Evolutionary conservation across 331 rosid genomes (phyloP).

Genomic region (Erythrophleum ivorense): DNA sequence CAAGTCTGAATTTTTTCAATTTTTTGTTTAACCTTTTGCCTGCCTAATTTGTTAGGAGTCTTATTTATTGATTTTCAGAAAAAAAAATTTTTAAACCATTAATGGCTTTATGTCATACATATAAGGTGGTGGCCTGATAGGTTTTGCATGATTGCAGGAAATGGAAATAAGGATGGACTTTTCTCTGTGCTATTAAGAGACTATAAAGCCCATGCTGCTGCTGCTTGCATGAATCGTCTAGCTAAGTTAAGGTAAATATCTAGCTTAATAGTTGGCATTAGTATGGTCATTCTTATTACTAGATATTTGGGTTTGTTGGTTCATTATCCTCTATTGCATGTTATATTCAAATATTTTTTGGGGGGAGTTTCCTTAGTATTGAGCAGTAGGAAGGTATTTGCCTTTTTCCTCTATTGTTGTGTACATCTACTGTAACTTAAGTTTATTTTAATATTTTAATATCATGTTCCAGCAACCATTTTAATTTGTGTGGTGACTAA

Average conservation of each 20-base stretch:
- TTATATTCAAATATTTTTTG: background rate
- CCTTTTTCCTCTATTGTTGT: background rate
- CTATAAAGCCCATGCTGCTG: slow-evolving; percentile 90
- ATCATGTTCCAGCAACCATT: background rate
- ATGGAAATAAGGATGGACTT: slow-evolving; percentile 96
- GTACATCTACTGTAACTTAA: background rate
- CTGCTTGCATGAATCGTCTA: slow-evolving; percentile 92
- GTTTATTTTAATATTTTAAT: background rate
- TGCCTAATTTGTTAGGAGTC: slow-evolving; percentile 23
- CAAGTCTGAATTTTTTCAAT: slow-evolving; percentile 11
- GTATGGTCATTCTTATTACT: slow-evolving; percentile 27
- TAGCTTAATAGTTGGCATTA: background rate
- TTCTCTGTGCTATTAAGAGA: slow-evolving; percentile 91
- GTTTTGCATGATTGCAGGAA: slow-evolving; percentile 59
- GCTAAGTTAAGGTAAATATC: slow-evolving; percentile 83
- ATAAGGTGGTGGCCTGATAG: slow-evolving; percentile 32
- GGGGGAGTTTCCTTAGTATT: background rate
- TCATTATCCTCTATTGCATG: background rate
- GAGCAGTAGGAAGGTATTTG: background rate
- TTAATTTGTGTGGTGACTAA: background rate
- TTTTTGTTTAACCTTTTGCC: background rate
- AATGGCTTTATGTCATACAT: slow-evolving; percentile 27
- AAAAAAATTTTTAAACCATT: background rate
- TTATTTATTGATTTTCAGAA: slow-evolving; percentile 8
- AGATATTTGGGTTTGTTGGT: slow-evolving; percentile 6